These are phyloP conservation scores for Neurospora hispaniola DNA, from an alignment of 495 filamentous ascomycete species.

Conservation along the genomic window DNA sequence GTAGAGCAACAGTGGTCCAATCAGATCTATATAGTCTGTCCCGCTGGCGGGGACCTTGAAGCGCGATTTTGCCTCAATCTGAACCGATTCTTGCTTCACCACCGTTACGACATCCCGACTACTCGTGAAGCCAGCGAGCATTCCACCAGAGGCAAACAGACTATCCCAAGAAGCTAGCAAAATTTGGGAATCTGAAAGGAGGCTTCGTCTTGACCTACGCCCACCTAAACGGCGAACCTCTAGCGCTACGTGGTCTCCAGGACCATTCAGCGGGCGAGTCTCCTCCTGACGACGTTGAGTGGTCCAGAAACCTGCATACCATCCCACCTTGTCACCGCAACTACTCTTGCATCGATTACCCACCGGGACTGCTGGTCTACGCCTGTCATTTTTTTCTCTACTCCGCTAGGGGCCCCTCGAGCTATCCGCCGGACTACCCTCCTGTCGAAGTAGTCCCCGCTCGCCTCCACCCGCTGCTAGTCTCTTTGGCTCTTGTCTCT, in stretches of 20 bases:
- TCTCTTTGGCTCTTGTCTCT: constrained; percentile 3
- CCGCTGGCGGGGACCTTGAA: background rate
- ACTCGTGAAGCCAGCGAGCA: background rate
- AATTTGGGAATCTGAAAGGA: constrained; percentile 11
- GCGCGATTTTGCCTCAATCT: background rate
- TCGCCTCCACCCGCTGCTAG: constrained; percentile 7
- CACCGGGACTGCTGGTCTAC: constrained; percentile 14
- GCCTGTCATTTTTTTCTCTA: constrained; percentile 21
- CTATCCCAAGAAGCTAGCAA: constrained; percentile 2
- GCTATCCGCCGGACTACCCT: constrained; percentile 11
- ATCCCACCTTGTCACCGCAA: constrained; percentile 24
- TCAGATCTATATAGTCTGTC: background rate
- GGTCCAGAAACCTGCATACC: constrained; percentile 28
- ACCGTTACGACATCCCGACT: background rate
- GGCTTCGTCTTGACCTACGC: constrained; percentile 14
- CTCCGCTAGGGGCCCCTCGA: constrained; percentile 15
- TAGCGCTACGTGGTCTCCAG: constrained; percentile 15
- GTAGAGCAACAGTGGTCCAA: background rate
- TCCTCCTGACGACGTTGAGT: constrained; percentile 27
- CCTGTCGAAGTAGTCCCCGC: constrained; percentile 8
- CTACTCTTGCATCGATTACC: constrained; percentile 22
- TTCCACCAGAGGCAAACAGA: background rate
- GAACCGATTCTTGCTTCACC: background rate
- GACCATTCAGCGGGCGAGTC: constrained; percentile 33
- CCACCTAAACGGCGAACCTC: constrained; percentile 20